phyloP scores from a whole-genome alignment of 2,329 filamentous ascomycete species.

The Cladophialophora yegresii region DNA sequence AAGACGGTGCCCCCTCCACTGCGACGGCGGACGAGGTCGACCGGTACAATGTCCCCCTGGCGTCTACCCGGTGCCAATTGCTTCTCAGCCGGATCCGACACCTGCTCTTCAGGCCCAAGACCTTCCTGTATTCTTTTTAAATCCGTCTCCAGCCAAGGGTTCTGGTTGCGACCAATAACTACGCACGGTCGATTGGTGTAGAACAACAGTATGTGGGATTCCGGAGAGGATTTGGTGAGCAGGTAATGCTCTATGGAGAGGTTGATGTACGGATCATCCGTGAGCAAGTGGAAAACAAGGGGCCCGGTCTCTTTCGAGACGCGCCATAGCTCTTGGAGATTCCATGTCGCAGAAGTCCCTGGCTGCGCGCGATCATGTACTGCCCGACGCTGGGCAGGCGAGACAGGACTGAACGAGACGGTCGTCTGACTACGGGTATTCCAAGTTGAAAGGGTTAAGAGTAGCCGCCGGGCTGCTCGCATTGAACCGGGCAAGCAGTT shows the following conservation, averaged over 20 bases:
- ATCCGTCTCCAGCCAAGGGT: conserved; percentile 92
- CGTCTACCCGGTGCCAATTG: not conserved
- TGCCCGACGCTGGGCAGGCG: not conserved
- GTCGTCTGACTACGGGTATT: not conserved
- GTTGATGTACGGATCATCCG: conserved; percentile 78
- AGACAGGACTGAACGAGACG: not conserved
- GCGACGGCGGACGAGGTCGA: conserved; percentile 74
- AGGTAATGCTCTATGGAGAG: conserved; percentile 92
- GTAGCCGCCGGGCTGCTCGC: conserved; percentile 23
- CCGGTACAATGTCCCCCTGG: conserved; percentile 36
- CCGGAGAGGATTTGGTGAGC: conserved; percentile 69
- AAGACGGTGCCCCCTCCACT: conserved; percentile 93
- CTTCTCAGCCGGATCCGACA: not conserved
- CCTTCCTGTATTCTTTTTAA: conserved; percentile 60
- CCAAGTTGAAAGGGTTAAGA: conserved; percentile 14
- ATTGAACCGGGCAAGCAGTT: conserved; percentile 18
- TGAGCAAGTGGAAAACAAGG: conserved; percentile 72
- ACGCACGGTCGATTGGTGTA: conserved; percentile 87
- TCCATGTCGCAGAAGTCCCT: conserved; percentile 15
- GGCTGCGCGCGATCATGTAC: not conserved
- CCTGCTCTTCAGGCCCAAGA: conserved; percentile 33
- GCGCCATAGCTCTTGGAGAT: conserved; percentile 20
- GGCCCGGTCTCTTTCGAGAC: conserved; percentile 29
- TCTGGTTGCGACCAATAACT: conserved; percentile 94
- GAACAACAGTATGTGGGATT: conserved; percentile 78